A percentile compares a stretch with the other conserved stretches of the same genome.
These are phyloP conservation scores for Coniella vitis DNA, from an alignment of 2,329 filamentous ascomycete genomes.

Conservation along the genomic window DNA sequence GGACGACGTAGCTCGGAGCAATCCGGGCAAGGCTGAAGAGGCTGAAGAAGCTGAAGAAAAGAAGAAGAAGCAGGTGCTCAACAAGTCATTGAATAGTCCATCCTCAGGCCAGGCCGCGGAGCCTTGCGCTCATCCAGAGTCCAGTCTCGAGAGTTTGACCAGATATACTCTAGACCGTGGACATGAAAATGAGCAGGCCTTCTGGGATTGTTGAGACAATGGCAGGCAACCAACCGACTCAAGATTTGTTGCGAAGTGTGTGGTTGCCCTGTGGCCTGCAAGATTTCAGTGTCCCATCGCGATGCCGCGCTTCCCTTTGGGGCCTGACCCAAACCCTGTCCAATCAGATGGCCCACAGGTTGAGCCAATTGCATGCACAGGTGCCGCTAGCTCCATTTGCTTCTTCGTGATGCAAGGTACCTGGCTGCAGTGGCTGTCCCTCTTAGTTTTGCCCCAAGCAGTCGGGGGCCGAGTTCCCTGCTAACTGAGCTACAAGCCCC, in stretches of 20 bases:
- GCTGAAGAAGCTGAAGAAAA: no score
- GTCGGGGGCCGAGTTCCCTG: no score
- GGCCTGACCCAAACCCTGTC: neutral
- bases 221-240: neutral
- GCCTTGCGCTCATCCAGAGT: neutral
- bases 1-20: neutral
- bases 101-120: neutral
- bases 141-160: no score
- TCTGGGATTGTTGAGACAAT: no score
- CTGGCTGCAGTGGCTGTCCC: neutral
- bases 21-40: neutral
- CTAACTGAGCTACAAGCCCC: no score
- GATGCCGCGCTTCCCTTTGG: neutral
- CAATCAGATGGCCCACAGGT: neutral
- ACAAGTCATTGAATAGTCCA: conserved; percentile 1
- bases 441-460: no score
- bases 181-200: no score
- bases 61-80: no score
- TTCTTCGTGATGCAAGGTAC: neutral
- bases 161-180: no score
- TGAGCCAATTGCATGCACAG: neutral
- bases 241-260: neutral
- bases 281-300: conserved; percentile 6
- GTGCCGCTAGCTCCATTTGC: neutral
- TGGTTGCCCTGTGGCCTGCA: neutral